Conservation (phyloP, 2,329 filamentous ascomycete species). For the Lasiodiplodia sp. region DNA sequence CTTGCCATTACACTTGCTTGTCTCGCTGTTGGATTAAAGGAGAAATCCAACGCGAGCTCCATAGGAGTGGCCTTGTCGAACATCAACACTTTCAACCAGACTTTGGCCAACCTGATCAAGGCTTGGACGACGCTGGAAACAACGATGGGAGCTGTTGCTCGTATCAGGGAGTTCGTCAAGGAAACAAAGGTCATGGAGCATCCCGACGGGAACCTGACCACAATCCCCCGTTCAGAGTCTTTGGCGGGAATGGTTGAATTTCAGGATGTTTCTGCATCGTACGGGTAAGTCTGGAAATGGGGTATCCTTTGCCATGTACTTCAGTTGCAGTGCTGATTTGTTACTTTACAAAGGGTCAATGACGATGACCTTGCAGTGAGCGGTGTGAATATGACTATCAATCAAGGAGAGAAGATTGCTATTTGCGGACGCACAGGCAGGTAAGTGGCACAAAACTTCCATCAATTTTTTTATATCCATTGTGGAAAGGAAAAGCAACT, state of each 20-base stretch:
- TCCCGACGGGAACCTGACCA: constrained; percentile 58
- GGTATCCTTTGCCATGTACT: constrained; percentile 1
- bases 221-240: too few species aligned
- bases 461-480: neutral
- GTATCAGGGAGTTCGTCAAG: constrained; percentile 58
- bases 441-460: constrained; percentile 36
- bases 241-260: constrained; percentile 53
- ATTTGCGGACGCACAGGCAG: constrained; percentile 63
- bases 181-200: constrained; percentile 45
- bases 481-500: neutral
- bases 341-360: too few species aligned
- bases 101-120: constrained; percentile 57
- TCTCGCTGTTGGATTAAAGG: constrained; percentile 42
- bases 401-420: constrained; percentile 57
- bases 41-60: constrained; percentile 55
- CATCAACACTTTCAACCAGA: constrained; percentile 61
- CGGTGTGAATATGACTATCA: constrained; percentile 57
- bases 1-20: constrained; percentile 48
- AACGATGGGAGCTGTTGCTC: constrained; percentile 62
- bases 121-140: constrained; percentile 67
- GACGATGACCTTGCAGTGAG: constrained; percentile 39
- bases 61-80: constrained; percentile 63
- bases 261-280: constrained; percentile 52
- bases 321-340: too few species aligned
- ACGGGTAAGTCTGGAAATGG: constrained; percentile 42